phyloP scores from a whole-genome alignment of 139 green algal genomes.

The Chlamydomonas sp. region DNA sequence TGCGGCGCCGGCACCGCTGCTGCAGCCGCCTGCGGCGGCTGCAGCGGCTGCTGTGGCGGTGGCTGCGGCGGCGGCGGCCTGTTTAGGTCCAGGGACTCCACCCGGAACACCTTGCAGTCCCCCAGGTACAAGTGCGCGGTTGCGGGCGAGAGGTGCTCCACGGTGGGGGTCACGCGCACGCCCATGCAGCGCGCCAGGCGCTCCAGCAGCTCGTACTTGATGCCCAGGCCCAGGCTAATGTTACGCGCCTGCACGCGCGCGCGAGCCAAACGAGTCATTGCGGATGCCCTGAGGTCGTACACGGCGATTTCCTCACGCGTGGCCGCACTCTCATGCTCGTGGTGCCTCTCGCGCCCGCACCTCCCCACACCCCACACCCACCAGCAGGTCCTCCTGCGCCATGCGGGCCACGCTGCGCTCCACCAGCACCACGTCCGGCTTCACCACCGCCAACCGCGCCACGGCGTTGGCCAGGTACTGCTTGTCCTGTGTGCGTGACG shows the following conservation, averaged over 20 bases:
- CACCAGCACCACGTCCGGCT: conserved; percentile 83
- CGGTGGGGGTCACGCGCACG: conserved; percentile 57
- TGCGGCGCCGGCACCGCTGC: too few relatives aligned
- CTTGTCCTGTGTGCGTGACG: conserved; percentile 53
- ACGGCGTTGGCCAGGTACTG: conserved; percentile 71
- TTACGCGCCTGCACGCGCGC: conserved; percentile 20
- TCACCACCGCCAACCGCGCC: conserved; percentile 54
- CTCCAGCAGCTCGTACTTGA: conserved; percentile 79
- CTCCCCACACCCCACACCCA: background rate
- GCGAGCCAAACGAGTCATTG: too few relatives aligned
- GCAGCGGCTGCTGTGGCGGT: background rate
- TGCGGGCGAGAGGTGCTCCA: conserved; percentile 61
- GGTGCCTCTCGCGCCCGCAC: too few relatives aligned
- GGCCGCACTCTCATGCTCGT: background rate
- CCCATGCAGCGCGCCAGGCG: conserved; percentile 73
- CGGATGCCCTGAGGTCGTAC: background rate
- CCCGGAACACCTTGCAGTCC: conserved; percentile 69
- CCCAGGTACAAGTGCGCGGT: conserved; percentile 46
- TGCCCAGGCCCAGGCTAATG: conserved; percentile 72
- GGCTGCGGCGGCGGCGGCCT: background rate
- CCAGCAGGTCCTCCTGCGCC: conserved; percentile 68
- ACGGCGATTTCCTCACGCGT: background rate
- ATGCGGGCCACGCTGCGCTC: conserved; percentile 76
- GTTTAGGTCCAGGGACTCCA: conserved; percentile 54
- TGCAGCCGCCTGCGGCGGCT: background rate